Evolutionary conservation across 306 rosid species (phyloP).

Genomic region (Cyamopsis tetragonoloba): DNA sequence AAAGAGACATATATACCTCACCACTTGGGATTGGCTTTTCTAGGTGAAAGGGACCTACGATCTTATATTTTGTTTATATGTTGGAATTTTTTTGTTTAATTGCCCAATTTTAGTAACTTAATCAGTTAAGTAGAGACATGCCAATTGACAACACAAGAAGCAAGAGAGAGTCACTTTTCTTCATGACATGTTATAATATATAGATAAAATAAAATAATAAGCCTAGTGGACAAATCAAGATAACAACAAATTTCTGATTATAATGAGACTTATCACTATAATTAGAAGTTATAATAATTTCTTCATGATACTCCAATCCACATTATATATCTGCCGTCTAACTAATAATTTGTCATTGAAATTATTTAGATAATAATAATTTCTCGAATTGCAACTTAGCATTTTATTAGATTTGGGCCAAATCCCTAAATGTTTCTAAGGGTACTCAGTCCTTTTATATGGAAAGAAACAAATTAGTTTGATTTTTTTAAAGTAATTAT

Average conservation of each 20-base stretch:
- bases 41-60: conserved; percentile 11
- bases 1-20: background rate
- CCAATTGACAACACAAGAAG: conserved; percentile 31
- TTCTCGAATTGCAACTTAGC: no score
- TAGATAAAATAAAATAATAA: background rate
- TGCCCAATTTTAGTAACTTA: background rate
- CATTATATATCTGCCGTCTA: background rate
- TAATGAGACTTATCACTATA: background rate
- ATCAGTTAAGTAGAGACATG: conserved; percentile 26
- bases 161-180: background rate
- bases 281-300: background rate
- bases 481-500: background rate
- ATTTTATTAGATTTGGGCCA: no score
- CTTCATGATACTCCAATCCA: background rate
- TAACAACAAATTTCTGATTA: background rate
- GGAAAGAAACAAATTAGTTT: no score
- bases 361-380: no score
- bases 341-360: background rate
- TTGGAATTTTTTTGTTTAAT: conserved; percentile 24
- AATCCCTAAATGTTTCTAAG: no score
- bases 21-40: conserved; percentile 7
- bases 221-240: background rate
- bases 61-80: conserved; percentile 27
- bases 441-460: no score
- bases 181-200: background rate